These are phyloP conservation scores for Fusarium protoensiforme DNA, from an alignment of 2,329 filamentous ascomycete genomes.

Conservation along the genomic window DNA sequence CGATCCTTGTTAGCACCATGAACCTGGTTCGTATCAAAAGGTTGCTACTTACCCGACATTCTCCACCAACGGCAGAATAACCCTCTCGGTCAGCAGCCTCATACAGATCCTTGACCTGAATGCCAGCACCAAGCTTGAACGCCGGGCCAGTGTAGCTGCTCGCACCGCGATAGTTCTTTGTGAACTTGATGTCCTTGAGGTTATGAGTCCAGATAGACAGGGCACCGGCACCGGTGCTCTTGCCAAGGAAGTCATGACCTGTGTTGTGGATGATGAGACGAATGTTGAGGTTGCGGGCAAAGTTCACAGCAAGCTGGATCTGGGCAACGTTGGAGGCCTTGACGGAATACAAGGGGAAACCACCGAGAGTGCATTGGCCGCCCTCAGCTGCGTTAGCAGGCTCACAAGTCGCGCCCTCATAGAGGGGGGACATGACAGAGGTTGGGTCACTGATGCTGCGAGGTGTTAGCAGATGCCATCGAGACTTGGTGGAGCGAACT, in stretches of 20 bases:
- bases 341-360: conserved; percentile 56
- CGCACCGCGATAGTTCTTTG: conserved; percentile 52
- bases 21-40: rapidly evolving
- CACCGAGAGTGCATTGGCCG: conserved; percentile 53
- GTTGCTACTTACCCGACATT: conserved; percentile 48
- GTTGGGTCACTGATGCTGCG: conserved; percentile 48
- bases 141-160: conserved; percentile 60
- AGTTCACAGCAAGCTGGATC: conserved; percentile 59
- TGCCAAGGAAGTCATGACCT: conserved; percentile 65
- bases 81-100: conserved; percentile 57
- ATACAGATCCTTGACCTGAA: conserved; percentile 60
- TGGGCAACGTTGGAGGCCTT: conserved; percentile 56
- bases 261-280: conserved; percentile 62
- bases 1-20: neutral
- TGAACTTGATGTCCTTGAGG: conserved; percentile 54
- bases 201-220: conserved; percentile 54
- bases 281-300: conserved; percentile 58
- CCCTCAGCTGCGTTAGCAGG: conserved; percentile 40
- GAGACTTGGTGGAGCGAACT: neutral
- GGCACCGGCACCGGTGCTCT: conserved; percentile 64
- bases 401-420: conserved; percentile 51
- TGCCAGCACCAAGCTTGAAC: conserved; percentile 64
- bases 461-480: neutral
- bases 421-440: conserved; percentile 55
- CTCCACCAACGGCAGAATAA: conserved; percentile 64